A percentile compares a stretch with the other conserved stretches of the same genome.
phyloP scores from a whole-genome alignment of 768 basidiomycete species.

The Dioszegia aurantiaca region DNA sequence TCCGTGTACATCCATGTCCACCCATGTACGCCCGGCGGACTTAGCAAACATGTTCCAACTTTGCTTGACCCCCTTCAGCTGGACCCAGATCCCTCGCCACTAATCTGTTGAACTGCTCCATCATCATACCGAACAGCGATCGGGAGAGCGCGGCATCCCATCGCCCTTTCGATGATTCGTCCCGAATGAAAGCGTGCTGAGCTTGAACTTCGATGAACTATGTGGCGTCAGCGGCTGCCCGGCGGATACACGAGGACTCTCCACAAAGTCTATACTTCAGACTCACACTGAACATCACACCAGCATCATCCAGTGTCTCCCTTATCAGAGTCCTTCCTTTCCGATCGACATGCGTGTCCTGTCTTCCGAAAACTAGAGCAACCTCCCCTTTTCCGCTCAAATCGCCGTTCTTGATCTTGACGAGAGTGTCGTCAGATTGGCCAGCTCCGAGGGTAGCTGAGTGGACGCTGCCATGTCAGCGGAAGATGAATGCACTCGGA shows the following conservation, averaged over 20 bases:
- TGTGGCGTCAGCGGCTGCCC: constrained; percentile 12
- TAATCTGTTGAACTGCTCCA: constrained; percentile 89
- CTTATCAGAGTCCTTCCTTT: constrained; percentile 81
- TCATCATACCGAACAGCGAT: constrained; percentile 76
- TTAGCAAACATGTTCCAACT: constrained; percentile 76
- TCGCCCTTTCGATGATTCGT: constrained; percentile 84
- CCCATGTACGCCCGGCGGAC: too few relatives aligned
- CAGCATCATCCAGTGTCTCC: constrained; percentile 73
- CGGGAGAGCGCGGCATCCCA: constrained; percentile 92
- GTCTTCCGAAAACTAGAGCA: constrained; percentile 92
- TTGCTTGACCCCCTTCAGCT: constrained; percentile 55
- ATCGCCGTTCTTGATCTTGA: constrained; percentile 69
- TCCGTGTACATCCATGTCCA: too few relatives aligned
- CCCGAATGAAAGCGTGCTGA: constrained; percentile 93
- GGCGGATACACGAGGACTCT: not conserved
- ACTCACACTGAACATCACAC: constrained; percentile 67
- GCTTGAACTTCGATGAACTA: constrained; percentile 97
- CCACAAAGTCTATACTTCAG: not conserved
- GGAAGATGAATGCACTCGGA: too few relatives aligned
- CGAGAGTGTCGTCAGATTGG: constrained; percentile 73
- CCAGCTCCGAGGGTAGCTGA: constrained; percentile 79
- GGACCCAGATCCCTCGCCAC: constrained; percentile 82
- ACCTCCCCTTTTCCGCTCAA: constrained; percentile 76
- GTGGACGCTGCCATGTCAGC: constrained; percentile 59
- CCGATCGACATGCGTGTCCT: constrained; percentile 93